Conservation (phyloP, 2,329 filamentous ascomycete species). For the Microdochium nivale region DNA sequence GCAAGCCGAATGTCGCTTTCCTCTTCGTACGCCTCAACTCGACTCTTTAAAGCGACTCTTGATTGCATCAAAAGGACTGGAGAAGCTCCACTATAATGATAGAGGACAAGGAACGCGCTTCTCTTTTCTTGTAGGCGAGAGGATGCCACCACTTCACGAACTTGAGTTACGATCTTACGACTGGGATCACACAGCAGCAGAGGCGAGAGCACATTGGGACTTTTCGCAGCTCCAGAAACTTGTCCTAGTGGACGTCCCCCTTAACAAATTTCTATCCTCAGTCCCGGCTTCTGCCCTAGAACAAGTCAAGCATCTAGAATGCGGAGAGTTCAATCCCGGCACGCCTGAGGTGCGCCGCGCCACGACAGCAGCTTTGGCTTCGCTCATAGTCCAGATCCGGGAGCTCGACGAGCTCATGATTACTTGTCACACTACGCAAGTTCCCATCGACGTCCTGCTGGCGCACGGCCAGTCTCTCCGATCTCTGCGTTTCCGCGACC, state of each 20-base stretch:
- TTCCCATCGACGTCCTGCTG: constrained; percentile 29
- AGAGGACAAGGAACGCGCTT: constrained; percentile 36
- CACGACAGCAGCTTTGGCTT: constrained; percentile 28
- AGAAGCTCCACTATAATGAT: constrained; percentile 33
- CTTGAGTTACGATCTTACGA: constrained; percentile 37
- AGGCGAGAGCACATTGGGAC: constrained; percentile 34
- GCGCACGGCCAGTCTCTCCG: constrained; percentile 27
- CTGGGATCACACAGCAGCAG: constrained; percentile 32
- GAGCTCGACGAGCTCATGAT: constrained; percentile 28
- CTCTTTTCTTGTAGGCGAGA: constrained; percentile 26
- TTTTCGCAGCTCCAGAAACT: constrained; percentile 32
- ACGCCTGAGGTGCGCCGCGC: constrained; percentile 25
- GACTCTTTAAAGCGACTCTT: constrained; percentile 34
- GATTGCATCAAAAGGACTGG: constrained; percentile 22
- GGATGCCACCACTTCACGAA: constrained; percentile 31
- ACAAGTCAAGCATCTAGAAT: constrained; percentile 26
- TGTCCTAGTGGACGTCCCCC: constrained; percentile 32
- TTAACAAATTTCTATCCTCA: constrained; percentile 34
- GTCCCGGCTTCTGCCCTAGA: constrained; percentile 26
- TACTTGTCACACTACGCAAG: constrained; percentile 29
- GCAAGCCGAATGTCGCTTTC: constrained; percentile 20
- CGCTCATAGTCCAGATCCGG: constrained; percentile 27
- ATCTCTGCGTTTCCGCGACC: constrained; percentile 32
- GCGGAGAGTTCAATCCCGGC: constrained; percentile 37
- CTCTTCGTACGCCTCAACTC: constrained; percentile 22